phyloP scores from a whole-genome alignment of 345 rosid species.

The Salix dunnii region DNA sequence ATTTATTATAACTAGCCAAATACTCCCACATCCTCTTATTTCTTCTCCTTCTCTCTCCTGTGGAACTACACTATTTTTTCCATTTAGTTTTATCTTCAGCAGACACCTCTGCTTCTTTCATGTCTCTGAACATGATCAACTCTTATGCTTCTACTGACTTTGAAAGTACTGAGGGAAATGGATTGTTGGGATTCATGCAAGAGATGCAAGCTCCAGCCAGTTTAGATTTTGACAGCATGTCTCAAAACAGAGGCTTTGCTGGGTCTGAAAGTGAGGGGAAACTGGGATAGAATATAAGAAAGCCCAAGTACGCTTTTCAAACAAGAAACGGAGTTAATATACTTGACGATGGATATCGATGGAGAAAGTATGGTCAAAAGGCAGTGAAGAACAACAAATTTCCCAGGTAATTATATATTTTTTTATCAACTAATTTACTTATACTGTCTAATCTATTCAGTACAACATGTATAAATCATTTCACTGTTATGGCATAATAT shows the following conservation, averaged over 20 bases:
- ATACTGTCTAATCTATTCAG: background rate
- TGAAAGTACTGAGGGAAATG: slow-evolving; percentile 18
- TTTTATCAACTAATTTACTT: background rate
- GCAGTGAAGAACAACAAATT: slow-evolving; percentile 79
- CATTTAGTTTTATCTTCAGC: background rate
- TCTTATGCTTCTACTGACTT: slow-evolving; percentile 4
- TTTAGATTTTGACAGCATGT: background rate
- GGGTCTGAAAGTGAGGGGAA: slow-evolving; percentile 19
- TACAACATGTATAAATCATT: background rate
- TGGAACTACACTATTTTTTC: slow-evolving; percentile 25
- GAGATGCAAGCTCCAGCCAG: slow-evolving; percentile 19
- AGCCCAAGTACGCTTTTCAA: slow-evolving; percentile 69
- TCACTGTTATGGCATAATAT: background rate
- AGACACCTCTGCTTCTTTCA: slow-evolving; percentile 10
- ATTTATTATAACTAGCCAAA: background rate
- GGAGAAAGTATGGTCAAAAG: slow-evolving; percentile 91
- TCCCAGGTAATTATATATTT: slow-evolving; percentile 45
- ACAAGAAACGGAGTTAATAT: slow-evolving; percentile 86
- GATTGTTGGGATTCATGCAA: slow-evolving; percentile 30
- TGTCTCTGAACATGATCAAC: slow-evolving; percentile 15
- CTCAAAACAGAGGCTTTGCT: slow-evolving; percentile 1
- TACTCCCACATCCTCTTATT: background rate
- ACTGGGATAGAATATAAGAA: slow-evolving; percentile 43
- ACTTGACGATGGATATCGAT: slow-evolving; percentile 88
- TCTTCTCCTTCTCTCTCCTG: background rate